Evolutionary conservation across 2,329 filamentous ascomycete species (phyloP), one percentile per base, ranked within the genome.

Genomic region (Aspergillus terreus): DNA sequence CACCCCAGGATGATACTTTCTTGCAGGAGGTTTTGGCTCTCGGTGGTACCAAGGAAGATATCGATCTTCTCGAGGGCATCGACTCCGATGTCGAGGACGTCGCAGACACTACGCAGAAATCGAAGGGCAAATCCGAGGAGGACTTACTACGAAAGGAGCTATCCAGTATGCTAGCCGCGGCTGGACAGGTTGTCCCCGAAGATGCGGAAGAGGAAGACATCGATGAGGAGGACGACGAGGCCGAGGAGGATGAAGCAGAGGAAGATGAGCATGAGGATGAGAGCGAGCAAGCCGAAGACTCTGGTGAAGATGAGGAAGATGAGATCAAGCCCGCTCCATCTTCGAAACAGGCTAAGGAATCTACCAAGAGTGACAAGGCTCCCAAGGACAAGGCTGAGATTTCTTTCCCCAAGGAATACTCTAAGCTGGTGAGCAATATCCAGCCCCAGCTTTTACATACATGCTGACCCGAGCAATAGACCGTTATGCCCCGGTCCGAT

Each of bases 401-500:
- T 15, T 43, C 54, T 25, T 56, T 71, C 21, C 69, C 69, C 10
- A 72, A 71, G 54, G 68, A 70, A 55, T 70, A 62, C 49, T 62
- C 64, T 23, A 68, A 67, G 45, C 62, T 71, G 47, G 68, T 70
- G 53, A 60, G 67, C 64, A 14, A 19, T 12, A 12, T 19, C 3
- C 23, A 15, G 17, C 10, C 47, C 6, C 21, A 6, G 1, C 17
- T 14, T 19, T 27, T 2, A 43, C 17, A 11, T 4, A 15, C 14
- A 23, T 54, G 47, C 53, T 61, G 47, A 61, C 12, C n/a, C 35
- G 12, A 27, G 9, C 40, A 23, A 36, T 65, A 85, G 83, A 69
- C 76, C 38, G 79, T 87, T 62, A 73, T 78, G 56, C 82, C 84
- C 47, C 78, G 83, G 61, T 79, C 85, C 17, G 85, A 88, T 67